phyloP scores from a whole-genome alignment of 441 rosid genomes.

The Pelargonium citronellum region DNA sequence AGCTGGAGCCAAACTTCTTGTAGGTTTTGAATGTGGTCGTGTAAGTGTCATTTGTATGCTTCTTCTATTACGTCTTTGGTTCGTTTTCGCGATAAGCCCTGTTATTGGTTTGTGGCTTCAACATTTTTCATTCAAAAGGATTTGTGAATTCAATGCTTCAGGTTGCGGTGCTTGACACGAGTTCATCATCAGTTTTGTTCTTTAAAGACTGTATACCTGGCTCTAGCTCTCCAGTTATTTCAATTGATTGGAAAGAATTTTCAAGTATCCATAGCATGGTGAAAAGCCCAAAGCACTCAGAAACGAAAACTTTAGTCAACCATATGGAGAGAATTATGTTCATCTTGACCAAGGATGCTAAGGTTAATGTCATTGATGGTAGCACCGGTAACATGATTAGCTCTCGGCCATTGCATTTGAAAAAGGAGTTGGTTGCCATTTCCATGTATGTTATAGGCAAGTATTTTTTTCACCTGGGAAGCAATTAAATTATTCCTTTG shows the following conservation, averaged over 20 bases:
- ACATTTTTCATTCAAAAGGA: constrained; percentile 13
- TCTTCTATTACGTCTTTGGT: constrained; percentile 10
- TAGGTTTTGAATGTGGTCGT: constrained; percentile 49
- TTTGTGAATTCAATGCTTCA: constrained; percentile 31
- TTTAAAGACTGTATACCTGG: constrained; percentile 32
- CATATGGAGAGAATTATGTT: constrained; percentile 36
- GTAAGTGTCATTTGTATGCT: constrained; percentile 34
- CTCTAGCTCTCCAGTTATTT: constrained; percentile 42
- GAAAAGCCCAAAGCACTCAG: constrained; percentile 33
- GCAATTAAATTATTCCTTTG: constrained; percentile 3
- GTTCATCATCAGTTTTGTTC: constrained; percentile 45
- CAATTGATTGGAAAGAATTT: constrained; percentile 38
- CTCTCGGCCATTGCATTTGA: constrained; percentile 41
- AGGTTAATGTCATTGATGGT: constrained; percentile 36
- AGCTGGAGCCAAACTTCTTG: constrained; percentile 50
- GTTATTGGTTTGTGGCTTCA: constrained; percentile 10
- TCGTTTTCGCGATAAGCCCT: constrained; percentile 14
- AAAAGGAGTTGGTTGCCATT: constrained; percentile 44
- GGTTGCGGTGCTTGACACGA: constrained; percentile 56
- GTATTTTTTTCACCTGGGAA: constrained; percentile 22
- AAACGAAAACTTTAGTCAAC: constrained; percentile 26
- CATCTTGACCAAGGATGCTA: constrained; percentile 48
- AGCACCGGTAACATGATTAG: constrained; percentile 32
- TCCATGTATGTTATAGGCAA: constrained; percentile 61
- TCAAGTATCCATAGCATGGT: constrained; percentile 25